phyloP scores from a whole-genome alignment of 129 eudicot genomes.

The Helichrysum umbraculigerum region DNA sequence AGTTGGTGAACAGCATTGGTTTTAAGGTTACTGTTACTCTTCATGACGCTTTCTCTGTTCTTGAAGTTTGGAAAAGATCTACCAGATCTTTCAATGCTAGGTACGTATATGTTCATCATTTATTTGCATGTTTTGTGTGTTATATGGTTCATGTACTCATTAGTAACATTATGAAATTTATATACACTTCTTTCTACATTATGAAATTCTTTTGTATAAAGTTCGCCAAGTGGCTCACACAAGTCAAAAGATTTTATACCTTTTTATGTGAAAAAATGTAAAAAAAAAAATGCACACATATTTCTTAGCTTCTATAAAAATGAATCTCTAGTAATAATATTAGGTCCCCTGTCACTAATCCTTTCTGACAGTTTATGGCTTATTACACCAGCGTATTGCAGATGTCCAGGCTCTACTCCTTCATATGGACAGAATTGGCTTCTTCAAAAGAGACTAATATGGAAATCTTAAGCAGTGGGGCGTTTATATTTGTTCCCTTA shows the following conservation, averaged over 20 bases:
- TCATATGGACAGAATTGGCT: slow-evolving; percentile 63
- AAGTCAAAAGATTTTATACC: background rate
- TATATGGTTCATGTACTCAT: too few relatives aligned
- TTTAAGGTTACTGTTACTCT: slow-evolving; percentile 61
- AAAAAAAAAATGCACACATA: too few relatives aligned
- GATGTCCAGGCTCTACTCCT: slow-evolving; percentile 73
- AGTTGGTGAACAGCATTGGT: slow-evolving; percentile 63
- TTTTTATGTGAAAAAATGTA: too few relatives aligned
- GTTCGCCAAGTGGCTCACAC: too few relatives aligned
- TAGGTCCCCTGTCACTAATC: background rate
- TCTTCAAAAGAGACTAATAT: slow-evolving; percentile 42
- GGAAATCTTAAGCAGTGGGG: slow-evolving; percentile 45
- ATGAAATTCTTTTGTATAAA: too few relatives aligned
- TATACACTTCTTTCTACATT: too few relatives aligned
- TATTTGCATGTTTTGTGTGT: background rate
- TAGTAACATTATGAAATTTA: too few relatives aligned
- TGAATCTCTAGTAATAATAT: too few relatives aligned
- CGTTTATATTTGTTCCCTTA: slow-evolving; percentile 75
- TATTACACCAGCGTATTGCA: slow-evolving; percentile 56
- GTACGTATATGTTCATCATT: slow-evolving; percentile 27
- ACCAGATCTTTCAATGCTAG: slow-evolving; percentile 64
- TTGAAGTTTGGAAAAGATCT: slow-evolving; percentile 61
- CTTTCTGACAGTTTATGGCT: slow-evolving; percentile 16
- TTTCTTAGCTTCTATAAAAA: too few relatives aligned
- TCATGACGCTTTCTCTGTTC: slow-evolving; percentile 59